Base-by-base conservation (phyloP, 2,329 filamentous ascomycete species). In the Juglanconis juglandina region DNA sequence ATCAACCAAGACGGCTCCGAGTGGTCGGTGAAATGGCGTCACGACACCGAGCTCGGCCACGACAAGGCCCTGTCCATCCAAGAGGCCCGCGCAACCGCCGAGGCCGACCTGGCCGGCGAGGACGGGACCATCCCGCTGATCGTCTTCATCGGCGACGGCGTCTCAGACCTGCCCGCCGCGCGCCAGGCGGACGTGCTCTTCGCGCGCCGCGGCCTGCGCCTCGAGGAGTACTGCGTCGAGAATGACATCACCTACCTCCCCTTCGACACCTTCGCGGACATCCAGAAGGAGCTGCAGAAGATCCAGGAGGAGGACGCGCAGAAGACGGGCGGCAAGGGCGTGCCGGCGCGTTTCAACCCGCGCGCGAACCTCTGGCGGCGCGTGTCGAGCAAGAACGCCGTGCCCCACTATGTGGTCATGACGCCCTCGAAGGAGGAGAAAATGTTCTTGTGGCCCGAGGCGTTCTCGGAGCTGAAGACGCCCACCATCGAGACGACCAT, bases 81-180 rank as follows among this genome's bases (percentile, higher is more conserved):
- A 49, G 84, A 88, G 68, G 86, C 82, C 49, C 80, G 85, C n/a
- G 73, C 72, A 7, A 71, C 77, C 24, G 85, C 84, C 1, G 76
- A 81, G 63, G 85, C 84, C 1, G 76, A 81, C 61, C 71, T 83
- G 4, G 74, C 80, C 52, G 81, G 79, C 61, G 81, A 83, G 14
- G 83, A 88, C 61, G 85, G 82, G 58, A 83, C 84, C 2, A 80
- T 88, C 51, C 87, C 87, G 0, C 75, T 89, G 55, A 87, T 89
- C 65, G 76, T 89, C 56, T 90, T 89, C 73, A 88, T 89, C 65
- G 87, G 87, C 53, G 87, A 89, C 67, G 87, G 87, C 30, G 85
- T 89, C 5, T 87, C 84, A 0, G 87, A 89, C 68, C 77, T 89
- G 1, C 81, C 87, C 0, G 87, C 86, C 3, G 86, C 87, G 1